Evolutionary conservation across 169 alveolate species (phyloP), one percentile per base, ranked within the genome.

Genomic region (Miamiensis avidus): DNA sequence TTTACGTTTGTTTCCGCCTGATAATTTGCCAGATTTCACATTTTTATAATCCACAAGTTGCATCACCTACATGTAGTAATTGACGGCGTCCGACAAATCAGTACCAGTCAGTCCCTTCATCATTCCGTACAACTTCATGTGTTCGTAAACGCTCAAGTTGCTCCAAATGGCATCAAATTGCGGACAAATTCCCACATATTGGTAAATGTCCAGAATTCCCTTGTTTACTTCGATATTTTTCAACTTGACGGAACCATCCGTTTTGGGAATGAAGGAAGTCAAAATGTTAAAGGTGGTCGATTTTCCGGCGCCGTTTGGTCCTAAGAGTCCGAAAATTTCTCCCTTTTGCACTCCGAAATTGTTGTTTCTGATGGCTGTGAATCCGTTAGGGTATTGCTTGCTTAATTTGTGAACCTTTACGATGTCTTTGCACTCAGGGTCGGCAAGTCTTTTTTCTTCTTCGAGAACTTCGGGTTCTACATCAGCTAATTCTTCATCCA

Each of bases 251-350:
- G 76, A 83, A 29, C 95, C 95, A 83, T 83, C 81, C 29, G 79
- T 73, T 30, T 91, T 89, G 31, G 75, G 49, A 76, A 85, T 34
- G 75, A 88, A 89, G 34, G 91, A 90, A 20, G 95, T 91, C 32
- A 91, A 75, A 27, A 91, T 86, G 74, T 85, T 89, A 76, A 91
- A 91, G 25, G 91, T 89, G 31, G 95, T 89, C n/a, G 93, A 82
- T 87, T 91, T 91, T n/a, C 95, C 95, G 28, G 95, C 93, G 28
- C 95, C 95, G 49, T 92, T 92, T 26, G 91, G 83, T 0, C 95
- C 95, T 76, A 92, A 74, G 49, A 89, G 84, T 11, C 95, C 95
- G 32, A 92, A 83, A 72, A 91, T 89, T 78, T 89, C 89, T 4
- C 93, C 91, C 6, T 82, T 82, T 65, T 92, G 85, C 0, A 92